Percentiles rank a stretch among this genome's conserved stretches.
phyloP scores from a whole-genome alignment of 2,329 filamentous ascomycete species.

The Ophiostoma sp. region DNA sequence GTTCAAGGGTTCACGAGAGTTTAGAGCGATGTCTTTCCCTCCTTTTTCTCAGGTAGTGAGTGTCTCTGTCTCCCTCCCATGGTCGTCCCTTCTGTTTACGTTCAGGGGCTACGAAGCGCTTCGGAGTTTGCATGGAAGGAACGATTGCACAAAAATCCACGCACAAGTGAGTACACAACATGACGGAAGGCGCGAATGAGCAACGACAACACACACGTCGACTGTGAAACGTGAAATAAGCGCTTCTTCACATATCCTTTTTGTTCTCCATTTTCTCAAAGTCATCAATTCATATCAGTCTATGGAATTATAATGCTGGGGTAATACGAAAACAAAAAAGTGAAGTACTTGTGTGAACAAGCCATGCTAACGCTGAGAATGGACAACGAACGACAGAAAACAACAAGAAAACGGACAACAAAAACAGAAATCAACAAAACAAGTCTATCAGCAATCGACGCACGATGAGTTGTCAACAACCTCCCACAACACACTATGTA shows the following conservation, averaged over 20 bases:
- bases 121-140: not conserved
- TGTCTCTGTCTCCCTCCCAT: not conserved
- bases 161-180: not conserved
- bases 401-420: not conserved
- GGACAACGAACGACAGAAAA: not conserved
- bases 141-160: not conserved
- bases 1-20: not conserved
- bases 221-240: not conserved
- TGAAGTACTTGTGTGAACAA: slow-evolving; percentile 10
- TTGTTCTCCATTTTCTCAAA: not conserved
- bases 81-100: not conserved
- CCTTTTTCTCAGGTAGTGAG: not conserved
- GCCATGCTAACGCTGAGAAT: slow-evolving; percentile 5
- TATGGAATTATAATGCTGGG: not conserved
- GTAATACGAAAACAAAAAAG: no score
- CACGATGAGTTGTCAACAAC: not conserved
- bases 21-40: not conserved
- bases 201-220: not conserved
- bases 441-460: not conserved
- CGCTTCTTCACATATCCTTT: not conserved
- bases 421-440: not conserved
- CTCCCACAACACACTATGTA: not conserved
- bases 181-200: not conserved
- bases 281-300: slow-evolving; percentile 1
- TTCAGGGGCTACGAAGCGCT: not conserved